These are phyloP conservation scores for Diaporthe humulicola DNA, from an alignment of 2,329 filamentous ascomycete genomes.

Conservation along the genomic window DNA sequence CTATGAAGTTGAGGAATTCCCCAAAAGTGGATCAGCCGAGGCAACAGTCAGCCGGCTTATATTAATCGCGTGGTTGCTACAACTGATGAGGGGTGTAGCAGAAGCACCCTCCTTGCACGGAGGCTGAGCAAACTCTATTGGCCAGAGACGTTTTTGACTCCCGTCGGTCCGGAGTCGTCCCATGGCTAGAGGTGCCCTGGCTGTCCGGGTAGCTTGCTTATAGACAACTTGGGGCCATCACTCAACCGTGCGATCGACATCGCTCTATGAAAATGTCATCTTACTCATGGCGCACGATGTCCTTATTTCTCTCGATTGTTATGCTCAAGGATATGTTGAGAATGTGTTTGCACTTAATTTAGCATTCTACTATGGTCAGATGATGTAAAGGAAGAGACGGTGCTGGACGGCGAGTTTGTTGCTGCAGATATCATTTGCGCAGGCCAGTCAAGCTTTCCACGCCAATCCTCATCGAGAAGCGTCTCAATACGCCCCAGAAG, in stretches of 20 bases:
- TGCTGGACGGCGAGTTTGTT: not conserved
- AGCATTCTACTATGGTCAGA: not conserved
- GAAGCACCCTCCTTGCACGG: not conserved
- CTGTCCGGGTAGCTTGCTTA: not conserved
- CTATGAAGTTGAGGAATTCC: not conserved
- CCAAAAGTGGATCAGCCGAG: conserved; percentile 8
- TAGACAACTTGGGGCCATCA: not conserved
- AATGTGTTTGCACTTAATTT: not conserved
- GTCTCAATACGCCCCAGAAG: not conserved
- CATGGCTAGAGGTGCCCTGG: not conserved
- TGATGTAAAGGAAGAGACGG: not conserved
- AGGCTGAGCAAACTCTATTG: not conserved
- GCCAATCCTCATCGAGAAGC: not conserved
- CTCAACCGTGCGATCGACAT: not conserved
- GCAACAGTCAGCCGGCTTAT: not conserved
- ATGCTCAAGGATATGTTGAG: not conserved
- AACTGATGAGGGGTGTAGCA: not conserved
- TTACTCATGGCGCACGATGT: not conserved
- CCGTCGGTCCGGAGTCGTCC: not conserved
- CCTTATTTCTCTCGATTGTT: not conserved
- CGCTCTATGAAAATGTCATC: not conserved
- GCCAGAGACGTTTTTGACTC: not conserved
- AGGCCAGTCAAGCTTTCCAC: not conserved
- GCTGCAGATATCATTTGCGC: not conserved
- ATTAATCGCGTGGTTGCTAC: not conserved